Conservation (phyloP, 1,284 basidiomycete genomes). For the Chiua sp. region DNA sequence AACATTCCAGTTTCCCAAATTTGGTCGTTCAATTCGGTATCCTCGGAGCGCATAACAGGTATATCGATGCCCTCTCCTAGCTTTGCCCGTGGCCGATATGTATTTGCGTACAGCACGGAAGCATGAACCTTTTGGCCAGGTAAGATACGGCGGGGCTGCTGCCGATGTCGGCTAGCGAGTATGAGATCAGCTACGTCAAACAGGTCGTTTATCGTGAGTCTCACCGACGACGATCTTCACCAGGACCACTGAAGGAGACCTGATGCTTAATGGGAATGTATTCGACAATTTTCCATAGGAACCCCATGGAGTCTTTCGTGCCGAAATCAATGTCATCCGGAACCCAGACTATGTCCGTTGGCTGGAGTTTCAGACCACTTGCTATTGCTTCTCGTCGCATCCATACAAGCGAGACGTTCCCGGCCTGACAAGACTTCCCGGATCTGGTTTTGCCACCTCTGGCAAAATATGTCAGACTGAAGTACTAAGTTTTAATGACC, state of each 20-base stretch:
- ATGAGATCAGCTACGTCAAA: slow-evolving; percentile 3
- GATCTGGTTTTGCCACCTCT: no score
- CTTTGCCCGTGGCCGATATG: slow-evolving; percentile 29
- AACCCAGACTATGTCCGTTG: no score
- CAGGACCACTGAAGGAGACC: slow-evolving; percentile 21
- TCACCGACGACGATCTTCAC: slow-evolving; percentile 18
- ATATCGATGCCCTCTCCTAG: slow-evolving; percentile 35
- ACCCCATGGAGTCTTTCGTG: no score
- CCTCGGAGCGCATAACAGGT: slow-evolving; percentile 15
- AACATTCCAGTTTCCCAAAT: slow-evolving; percentile 35
- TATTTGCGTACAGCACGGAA: slow-evolving; percentile 32
- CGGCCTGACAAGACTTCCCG: no score
- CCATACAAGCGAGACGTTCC: no score
- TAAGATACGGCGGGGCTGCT: slow-evolving; percentile 30
- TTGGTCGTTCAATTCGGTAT: slow-evolving; percentile 3
- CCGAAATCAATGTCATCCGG: no score
- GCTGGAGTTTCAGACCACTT: no score
- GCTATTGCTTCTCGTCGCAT: no score
- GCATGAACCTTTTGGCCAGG: slow-evolving; percentile 36
- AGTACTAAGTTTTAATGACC: no score
- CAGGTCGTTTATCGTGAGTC: not conserved
- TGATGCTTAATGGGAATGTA: slow-evolving; percentile 34
- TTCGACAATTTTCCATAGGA: slow-evolving; percentile 33
- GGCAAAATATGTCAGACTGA: no score
- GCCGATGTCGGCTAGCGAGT: slow-evolving; percentile 19